Evolutionary conservation across 208 protist species (phyloP), one percentile per base, ranked within the genome.

Genomic region (Trypanosoma cruzi): DNA sequence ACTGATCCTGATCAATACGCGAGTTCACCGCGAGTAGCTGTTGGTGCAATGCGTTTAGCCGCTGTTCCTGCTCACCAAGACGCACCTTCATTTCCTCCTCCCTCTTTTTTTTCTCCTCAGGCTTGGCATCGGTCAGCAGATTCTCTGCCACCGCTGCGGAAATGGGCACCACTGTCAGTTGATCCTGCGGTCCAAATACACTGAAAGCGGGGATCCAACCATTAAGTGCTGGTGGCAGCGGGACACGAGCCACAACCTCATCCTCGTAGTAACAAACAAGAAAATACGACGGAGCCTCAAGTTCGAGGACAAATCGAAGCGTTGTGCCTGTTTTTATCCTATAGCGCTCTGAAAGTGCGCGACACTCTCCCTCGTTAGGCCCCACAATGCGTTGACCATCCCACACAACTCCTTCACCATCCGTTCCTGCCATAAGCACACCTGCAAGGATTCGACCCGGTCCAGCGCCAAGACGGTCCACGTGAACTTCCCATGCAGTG

Each of bases 321-420:
- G 49, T 72, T 4, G 66, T 64, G 18, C 73, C 73, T 7, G 57
- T 49, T 14, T 68, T 67, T 1, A 65, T 49, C 18, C 29, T 29
- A 26, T 62, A 78, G 26, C 55, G 24, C 1, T 73, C 67, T 18
- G 71, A 50, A 28, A 71, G 36, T 26, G 37, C 22, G 8, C 63
- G 70, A 28, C 61, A 69, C 53, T 81, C 67, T 1, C 70, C 75
- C 37, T 71, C 70, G 54, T 54, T 61, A 2, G 75, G 75, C 0
- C 75, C 75, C 18, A 81, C 64, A 55, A 81, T 73, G n/a, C 70
- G 70, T 13, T 64, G 63, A 2, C 75, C 75, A 64, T 81, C 75
- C 68, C 75, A 81, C 36, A 81, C 75, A 29, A 81, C 71, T 1
- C 75, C 75, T 54, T 74, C 69, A 24, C 75, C 75, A 32, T 72